Evolutionary conservation across 306 rosid genomes (phyloP).

Genomic region (Astragalus membranaceus): DNA sequence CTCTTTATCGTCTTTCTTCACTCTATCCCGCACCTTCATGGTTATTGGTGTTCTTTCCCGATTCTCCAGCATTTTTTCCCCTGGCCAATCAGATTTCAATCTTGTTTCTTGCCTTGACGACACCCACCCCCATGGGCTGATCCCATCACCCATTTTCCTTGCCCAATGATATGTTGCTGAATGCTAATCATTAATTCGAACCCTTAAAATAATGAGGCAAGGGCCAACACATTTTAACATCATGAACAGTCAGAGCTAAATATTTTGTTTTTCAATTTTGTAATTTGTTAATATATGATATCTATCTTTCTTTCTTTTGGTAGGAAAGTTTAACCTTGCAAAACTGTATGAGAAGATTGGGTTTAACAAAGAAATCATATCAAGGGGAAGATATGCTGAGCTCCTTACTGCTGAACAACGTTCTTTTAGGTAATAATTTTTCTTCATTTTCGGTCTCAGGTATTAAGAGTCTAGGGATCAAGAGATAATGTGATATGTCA

Average conservation of each 20-base stretch:
- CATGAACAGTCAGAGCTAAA: constrained; percentile 1
- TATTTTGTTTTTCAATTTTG: neutral
- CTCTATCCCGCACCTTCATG: too few species aligned
- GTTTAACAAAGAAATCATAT: constrained; percentile 81
- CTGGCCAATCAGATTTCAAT: too few species aligned
- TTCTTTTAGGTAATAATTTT: constrained; percentile 61
- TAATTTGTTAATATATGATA: neutral
- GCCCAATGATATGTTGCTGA: too few species aligned
- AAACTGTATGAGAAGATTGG: constrained; percentile 93
- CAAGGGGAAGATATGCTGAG: constrained; percentile 92
- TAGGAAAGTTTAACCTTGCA: constrained; percentile 80
- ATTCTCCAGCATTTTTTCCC: too few species aligned
- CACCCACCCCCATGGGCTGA: too few species aligned
- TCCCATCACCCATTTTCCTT: too few species aligned
- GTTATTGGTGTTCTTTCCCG: too few species aligned
- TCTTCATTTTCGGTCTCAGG: neutral
- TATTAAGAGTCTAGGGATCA: constrained; percentile 3
- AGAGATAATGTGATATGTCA: constrained; percentile 9
- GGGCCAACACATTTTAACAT: neutral
- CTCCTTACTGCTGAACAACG: constrained; percentile 77
- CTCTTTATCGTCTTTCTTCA: too few species aligned
- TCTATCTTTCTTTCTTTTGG: neutral
- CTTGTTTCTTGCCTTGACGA: too few species aligned
- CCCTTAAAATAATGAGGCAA: neutral
- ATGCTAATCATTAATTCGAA: too few species aligned